These are phyloP conservation scores for Benincasa hispida DNA, from an alignment of 306 rosid genomes.

Conservation along the genomic window DNA sequence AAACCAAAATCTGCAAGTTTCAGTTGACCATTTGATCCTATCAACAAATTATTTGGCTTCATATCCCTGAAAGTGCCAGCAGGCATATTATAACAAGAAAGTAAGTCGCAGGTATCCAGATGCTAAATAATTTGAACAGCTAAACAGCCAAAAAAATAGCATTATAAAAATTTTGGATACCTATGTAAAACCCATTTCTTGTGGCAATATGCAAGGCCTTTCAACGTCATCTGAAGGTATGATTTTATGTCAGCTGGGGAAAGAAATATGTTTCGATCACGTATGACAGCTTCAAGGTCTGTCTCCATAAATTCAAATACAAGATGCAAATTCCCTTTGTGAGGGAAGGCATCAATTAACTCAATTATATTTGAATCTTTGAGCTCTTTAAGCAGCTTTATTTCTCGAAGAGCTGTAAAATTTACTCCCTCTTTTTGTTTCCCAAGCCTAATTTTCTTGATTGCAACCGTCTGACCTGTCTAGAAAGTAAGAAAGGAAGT, in stretches of 20 bases:
- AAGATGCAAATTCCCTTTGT: slow-evolving; percentile 88
- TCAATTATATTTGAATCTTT: slow-evolving; percentile 75
- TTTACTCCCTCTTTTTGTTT: slow-evolving; percentile 95
- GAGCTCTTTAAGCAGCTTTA: slow-evolving; percentile 79
- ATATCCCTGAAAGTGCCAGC: slow-evolving; percentile 61
- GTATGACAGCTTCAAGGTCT: slow-evolving; percentile 93
- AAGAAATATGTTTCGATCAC: slow-evolving; percentile 78
- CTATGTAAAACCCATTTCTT: slow-evolving; percentile 96
- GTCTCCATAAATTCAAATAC: slow-evolving; percentile 98
- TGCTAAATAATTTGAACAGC: neutral
- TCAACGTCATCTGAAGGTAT: slow-evolving; percentile 82
- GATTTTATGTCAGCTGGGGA: slow-evolving; percentile 86
- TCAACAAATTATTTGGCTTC: slow-evolving; percentile 96
- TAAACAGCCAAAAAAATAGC: neutral
- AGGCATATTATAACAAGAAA: slow-evolving; percentile 14
- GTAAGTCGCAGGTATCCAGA: slow-evolving; percentile 6
- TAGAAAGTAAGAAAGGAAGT: slow-evolving; percentile 21
- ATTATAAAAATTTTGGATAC: slow-evolving; percentile 16
- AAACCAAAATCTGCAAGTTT: slow-evolving; percentile 99
- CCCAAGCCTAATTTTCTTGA: slow-evolving; percentile 91
- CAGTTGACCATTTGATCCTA: slow-evolving; percentile 85
- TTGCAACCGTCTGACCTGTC: slow-evolving; percentile 91
- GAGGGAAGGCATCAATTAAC: slow-evolving; percentile 83
- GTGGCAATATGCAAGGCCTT: slow-evolving; percentile 88
- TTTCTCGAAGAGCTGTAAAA: slow-evolving; percentile 87